A percentile compares a stretch with the other conserved stretches of the same genome.
phyloP scores from a whole-genome alignment of 257 asterid species.

The Cynanchum wilfordii region DNA sequence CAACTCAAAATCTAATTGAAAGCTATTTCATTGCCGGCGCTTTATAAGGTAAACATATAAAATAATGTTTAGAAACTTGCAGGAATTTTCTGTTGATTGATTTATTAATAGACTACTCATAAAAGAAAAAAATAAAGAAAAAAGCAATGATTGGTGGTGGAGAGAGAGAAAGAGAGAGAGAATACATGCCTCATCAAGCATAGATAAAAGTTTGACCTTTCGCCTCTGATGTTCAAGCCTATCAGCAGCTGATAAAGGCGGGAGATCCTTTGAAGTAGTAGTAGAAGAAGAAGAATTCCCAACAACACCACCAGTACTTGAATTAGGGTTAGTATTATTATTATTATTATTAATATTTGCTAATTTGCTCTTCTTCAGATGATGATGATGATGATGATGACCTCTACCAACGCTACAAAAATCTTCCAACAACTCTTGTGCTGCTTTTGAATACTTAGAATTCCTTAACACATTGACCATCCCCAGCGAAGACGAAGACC shows the following conservation, averaged over 20 bases:
- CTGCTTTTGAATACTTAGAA: constrained; percentile 72
- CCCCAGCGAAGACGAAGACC: constrained; percentile 30
- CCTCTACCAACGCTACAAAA: constrained; percentile 91
- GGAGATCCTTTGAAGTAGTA: constrained; percentile 36
- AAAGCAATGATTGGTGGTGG: constrained; percentile 41
- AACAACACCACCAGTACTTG: constrained; percentile 23
- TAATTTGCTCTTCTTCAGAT: constrained; percentile 55
- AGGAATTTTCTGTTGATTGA: constrained; percentile 24
- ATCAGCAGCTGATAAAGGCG: constrained; percentile 73
- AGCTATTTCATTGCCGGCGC: constrained; percentile 50
- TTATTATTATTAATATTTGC: constrained; percentile 16
- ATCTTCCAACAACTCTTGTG: constrained; percentile 81
- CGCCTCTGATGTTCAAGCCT: constrained; percentile 90
- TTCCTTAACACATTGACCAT: constrained; percentile 56
- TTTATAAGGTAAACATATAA: constrained; percentile 10
- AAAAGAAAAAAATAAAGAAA: constrained; percentile 31
- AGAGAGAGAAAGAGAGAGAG: constrained; percentile 14
- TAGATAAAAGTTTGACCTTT: constrained; percentile 93
- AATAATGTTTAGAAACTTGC: constrained; percentile 29
- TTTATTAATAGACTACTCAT: constrained; percentile 15
- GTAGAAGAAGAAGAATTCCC: constrained; percentile 38
- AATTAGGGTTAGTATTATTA: constrained; percentile 42
- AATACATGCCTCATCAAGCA: constrained; percentile 95
- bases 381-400: constrained; percentile 23
- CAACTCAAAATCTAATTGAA: constrained; percentile 31